These are phyloP conservation scores for Lactifluus volemus DNA, from an alignment of 768 basidiomycete species.

Conservation along the genomic window DNA sequence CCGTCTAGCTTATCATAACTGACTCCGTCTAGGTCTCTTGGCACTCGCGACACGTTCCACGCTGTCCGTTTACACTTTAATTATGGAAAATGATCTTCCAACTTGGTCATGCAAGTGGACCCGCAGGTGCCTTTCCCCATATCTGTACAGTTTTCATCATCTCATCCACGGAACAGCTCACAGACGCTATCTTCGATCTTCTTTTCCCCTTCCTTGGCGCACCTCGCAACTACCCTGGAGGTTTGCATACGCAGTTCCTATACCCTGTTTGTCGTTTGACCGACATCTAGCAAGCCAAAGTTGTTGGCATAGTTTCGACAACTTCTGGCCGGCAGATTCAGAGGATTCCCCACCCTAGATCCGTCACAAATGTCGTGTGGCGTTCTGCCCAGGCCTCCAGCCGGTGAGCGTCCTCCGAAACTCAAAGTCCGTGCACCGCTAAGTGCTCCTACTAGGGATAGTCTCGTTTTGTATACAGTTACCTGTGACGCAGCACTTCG, in stretches of 20 bases:
- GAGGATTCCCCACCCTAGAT: conserved; percentile 62
- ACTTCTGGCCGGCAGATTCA: conserved; percentile 65
- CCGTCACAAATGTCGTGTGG: conserved; percentile 64
- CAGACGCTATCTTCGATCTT: conserved; percentile 42
- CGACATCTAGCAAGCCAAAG: conserved; percentile 41
- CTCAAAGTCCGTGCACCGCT: background rate
- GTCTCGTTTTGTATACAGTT: conserved; percentile 73
- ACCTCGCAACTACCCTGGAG: conserved; percentile 55
- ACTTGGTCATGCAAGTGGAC: conserved; percentile 81
- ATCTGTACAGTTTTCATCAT: background rate
- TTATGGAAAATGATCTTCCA: conserved; percentile 73
- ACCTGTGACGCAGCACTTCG: conserved; percentile 77
- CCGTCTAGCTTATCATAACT: conserved; percentile 23
- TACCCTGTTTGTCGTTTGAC: conserved; percentile 1
- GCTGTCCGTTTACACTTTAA: conserved; percentile 67
- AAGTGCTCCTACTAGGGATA: conserved; percentile 40
- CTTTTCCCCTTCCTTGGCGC: conserved; percentile 71
- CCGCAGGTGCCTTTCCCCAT: conserved; percentile 36
- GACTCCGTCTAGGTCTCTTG: conserved; percentile 51
- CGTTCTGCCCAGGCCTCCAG: conserved; percentile 59
- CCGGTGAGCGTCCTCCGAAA: conserved; percentile 36
- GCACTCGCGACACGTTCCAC: conserved; percentile 54
- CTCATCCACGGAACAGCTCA: conserved; percentile 30
- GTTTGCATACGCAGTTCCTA: conserved; percentile 28
- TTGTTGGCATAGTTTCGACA: conserved; percentile 61